A percentile compares a stretch with the other conserved stretches of the same genome.
phyloP scores from a whole-genome alignment of 1,284 basidiomycete genomes.

The Agaricales sp. region DNA sequence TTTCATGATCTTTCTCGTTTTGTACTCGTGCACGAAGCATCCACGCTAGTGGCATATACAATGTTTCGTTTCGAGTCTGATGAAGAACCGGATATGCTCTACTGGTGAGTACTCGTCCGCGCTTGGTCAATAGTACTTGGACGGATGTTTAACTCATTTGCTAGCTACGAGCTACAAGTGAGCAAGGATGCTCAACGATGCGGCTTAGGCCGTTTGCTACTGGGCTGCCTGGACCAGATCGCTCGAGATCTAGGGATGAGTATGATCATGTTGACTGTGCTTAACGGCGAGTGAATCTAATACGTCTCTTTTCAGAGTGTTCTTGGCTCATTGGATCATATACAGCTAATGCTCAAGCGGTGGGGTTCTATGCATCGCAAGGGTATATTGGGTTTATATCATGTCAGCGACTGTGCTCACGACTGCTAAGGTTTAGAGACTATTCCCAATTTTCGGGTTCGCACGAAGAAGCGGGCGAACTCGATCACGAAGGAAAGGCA shows the following conservation, averaged over 20 bases:
- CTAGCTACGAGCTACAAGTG: constrained; percentile 69
- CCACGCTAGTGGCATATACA: constrained; percentile 35
- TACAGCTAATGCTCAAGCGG: no score
- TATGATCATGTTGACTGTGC: constrained; percentile 62
- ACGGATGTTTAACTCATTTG: constrained; percentile 2
- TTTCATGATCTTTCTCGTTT: constrained; percentile 53
- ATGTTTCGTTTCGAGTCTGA: constrained; percentile 70
- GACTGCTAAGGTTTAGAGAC: no score
- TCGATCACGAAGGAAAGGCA: no score
- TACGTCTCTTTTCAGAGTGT: no score
- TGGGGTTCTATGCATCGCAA: no score
- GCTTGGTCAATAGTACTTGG: not conserved
- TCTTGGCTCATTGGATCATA: no score
- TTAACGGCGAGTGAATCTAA: constrained; percentile 42
- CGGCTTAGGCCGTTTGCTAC: constrained; percentile 48
- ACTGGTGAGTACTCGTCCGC: constrained; percentile 42
- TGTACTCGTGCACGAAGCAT: constrained; percentile 29
- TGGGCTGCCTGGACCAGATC: constrained; percentile 37
- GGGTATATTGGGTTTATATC: no score
- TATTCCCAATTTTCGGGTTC: no score
- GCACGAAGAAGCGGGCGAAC: no score
- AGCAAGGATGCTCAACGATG: constrained; percentile 26
- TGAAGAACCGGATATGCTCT: constrained; percentile 42
- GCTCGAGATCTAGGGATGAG: constrained; percentile 46
- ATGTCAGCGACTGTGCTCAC: no score